Evolutionary conservation across 2,329 filamentous ascomycete species (phyloP).

Genomic region (Trichoderma guizhouense): DNA sequence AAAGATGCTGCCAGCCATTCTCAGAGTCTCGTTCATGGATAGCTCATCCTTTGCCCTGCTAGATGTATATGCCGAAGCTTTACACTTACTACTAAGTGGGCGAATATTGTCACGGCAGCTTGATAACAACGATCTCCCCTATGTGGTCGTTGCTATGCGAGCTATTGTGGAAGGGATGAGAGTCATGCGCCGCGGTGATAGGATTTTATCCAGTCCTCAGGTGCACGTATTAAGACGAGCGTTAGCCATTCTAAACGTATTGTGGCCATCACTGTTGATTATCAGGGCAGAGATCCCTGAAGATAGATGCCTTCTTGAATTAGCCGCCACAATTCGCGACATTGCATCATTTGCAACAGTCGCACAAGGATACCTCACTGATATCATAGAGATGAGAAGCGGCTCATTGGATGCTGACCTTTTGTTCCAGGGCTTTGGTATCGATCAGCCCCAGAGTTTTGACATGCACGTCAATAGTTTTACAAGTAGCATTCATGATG

Average conservation of each 20-base stretch:
- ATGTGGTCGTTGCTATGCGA: constrained; percentile 34
- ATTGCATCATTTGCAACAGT: constrained; percentile 21
- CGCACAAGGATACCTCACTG: constrained; percentile 23
- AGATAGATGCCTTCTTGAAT: constrained; percentile 20
- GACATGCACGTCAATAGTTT: constrained; percentile 39
- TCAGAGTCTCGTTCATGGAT: constrained; percentile 37
- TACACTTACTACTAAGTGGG: constrained; percentile 36
- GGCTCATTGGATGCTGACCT: constrained; percentile 20
- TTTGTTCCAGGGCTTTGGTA: constrained; percentile 24
- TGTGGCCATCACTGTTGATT: constrained; percentile 31
- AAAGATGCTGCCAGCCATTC: constrained; percentile 54
- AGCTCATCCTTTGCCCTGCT: constrained; percentile 46
- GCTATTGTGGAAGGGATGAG: constrained; percentile 30
- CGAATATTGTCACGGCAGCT: constrained; percentile 39
- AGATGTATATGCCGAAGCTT: constrained; percentile 47
- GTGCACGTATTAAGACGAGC: constrained; percentile 31
- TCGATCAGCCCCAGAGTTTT: not conserved
- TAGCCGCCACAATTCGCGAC: constrained; percentile 21
- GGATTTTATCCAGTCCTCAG: constrained; percentile 24
- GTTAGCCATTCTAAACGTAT: constrained; percentile 28
- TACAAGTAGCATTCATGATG: constrained; percentile 40
- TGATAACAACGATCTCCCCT: constrained; percentile 31
- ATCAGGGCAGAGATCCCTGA: constrained; percentile 20
- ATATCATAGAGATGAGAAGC: constrained; percentile 21
- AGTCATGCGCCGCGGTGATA: constrained; percentile 22